Evolutionary conservation across 23 red algal genomes (phyloP).

Genomic region (Gracilaria gracilis): DNA sequence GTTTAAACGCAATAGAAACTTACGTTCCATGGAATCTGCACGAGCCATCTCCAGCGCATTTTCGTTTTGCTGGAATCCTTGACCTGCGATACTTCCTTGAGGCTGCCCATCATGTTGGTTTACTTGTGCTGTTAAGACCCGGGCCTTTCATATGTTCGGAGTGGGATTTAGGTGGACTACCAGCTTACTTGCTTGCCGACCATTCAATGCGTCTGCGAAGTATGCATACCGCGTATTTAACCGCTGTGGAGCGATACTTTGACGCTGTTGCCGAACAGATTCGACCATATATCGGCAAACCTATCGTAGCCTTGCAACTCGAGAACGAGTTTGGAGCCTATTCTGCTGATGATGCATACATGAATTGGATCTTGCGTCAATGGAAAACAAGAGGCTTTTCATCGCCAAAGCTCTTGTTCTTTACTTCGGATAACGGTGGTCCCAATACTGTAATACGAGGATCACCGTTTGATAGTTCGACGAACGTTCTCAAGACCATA

Average conservation of each 20-base stretch:
- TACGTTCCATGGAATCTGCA: slow-evolving; percentile 89
- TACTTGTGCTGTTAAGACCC: slow-evolving; percentile 77
- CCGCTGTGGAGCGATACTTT: slow-evolving; percentile 69
- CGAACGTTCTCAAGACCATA: slow-evolving; percentile 71
- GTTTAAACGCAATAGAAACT: slow-evolving; percentile 92
- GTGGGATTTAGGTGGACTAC: slow-evolving; percentile 80
- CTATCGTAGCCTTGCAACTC: slow-evolving; percentile 80
- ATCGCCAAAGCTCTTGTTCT: slow-evolving; percentile 18
- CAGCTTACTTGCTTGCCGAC: slow-evolving; percentile 63
- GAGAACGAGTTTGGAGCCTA: slow-evolving; percentile 94
- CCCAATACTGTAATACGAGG: slow-evolving; percentile 67
- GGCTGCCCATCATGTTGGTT: slow-evolving; percentile 49
- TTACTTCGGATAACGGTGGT: slow-evolving; percentile 66
- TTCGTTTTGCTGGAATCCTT: slow-evolving; percentile 74
- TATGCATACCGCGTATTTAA: slow-evolving; percentile 65
- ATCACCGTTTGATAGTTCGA: slow-evolving; percentile 27
- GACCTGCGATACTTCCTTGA: slow-evolving; percentile 78
- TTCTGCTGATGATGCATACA: slow-evolving; percentile 66
- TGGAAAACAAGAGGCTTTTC: slow-evolving; percentile 27
- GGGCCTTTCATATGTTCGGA: slow-evolving; percentile 94
- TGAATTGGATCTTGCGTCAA: slow-evolving; percentile 74
- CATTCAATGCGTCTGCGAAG: slow-evolving; percentile 72
- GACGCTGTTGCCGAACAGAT: slow-evolving; percentile 48
- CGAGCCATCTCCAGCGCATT: slow-evolving; percentile 49
- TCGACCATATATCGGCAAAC: slow-evolving; percentile 65